Conservation (phyloP, 1,284 basidiomycete species). For the Inonotus obliquus region DNA sequence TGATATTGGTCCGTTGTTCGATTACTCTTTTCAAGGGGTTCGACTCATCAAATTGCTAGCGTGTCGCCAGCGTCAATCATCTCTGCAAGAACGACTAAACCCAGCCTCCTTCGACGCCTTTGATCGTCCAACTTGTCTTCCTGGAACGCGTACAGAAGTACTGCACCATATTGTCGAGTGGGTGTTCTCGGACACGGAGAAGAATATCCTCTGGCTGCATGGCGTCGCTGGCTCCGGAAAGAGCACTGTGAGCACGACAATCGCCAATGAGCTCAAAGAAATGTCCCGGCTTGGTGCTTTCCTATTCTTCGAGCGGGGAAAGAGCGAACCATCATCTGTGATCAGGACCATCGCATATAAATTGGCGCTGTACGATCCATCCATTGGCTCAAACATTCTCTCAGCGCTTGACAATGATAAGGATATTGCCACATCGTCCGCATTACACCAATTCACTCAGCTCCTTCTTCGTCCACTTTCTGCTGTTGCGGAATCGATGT, state of each 20-base stretch:
- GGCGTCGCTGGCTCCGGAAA: conserved; percentile 29
- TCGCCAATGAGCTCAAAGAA: neutral
- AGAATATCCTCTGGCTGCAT: conserved; percentile 21
- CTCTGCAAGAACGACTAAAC: too few species aligned
- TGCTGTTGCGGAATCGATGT: too few species aligned
- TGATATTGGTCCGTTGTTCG: neutral
- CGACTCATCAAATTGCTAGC: neutral
- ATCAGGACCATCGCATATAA: conserved; percentile 22
- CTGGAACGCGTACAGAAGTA: conserved; percentile 2
- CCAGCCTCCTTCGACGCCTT: conserved; percentile 2
- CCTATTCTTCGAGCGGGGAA: conserved; percentile 20
- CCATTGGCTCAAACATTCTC: neutral
- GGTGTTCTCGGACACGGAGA: neutral
- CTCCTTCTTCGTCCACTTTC: neutral
- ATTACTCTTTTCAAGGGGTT: too few species aligned
- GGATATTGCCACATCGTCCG: neutral
- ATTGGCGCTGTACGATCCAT: conserved; percentile 19
- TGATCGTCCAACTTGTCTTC: conserved; percentile 2
- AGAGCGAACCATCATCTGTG: conserved; percentile 18
- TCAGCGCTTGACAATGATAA: neutral
- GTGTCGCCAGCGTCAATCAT: neutral
- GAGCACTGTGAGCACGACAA: conserved; percentile 22
- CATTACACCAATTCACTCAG: neutral
- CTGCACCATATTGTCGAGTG: neutral
- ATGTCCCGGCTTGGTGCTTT: conserved; percentile 2